Percentiles rank a stretch among this genome's conserved stretches.
phyloP scores from a whole-genome alignment of 2,329 filamentous ascomycete genomes.

The Proliferodiscus dingleyae region DNA sequence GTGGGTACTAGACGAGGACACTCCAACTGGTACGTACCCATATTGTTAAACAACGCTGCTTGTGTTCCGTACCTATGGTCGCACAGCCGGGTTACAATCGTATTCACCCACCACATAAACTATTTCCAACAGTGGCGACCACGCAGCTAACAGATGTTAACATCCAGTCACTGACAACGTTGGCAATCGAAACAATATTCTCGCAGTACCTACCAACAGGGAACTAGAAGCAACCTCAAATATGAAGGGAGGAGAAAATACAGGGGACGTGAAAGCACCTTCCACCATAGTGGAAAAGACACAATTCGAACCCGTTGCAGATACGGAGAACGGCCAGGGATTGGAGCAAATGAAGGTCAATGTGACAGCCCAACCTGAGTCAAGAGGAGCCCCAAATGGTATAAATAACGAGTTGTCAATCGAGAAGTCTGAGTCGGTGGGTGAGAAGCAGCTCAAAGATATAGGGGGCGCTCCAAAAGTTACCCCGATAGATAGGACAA shows the following conservation, averaged over 20 bases:
- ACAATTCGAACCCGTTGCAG: not conserved
- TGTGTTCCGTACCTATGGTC: no score
- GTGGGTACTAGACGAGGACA: conserved; percentile 64
- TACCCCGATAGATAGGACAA: not conserved
- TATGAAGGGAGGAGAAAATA: not conserved
- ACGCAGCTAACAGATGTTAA: conserved; percentile 6
- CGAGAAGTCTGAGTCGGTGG: not conserved
- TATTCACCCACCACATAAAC: no score
- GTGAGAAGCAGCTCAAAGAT: not conserved
- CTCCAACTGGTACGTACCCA: conserved; percentile 56
- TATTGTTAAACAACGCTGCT: no score
- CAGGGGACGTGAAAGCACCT: conserved; percentile 3
- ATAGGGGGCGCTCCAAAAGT: not conserved
- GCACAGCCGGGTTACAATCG: no score
- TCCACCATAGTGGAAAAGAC: not conserved
- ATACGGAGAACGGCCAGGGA: not conserved
- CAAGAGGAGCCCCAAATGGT: not conserved
- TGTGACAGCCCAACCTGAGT: not conserved
- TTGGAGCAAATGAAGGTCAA: not conserved
- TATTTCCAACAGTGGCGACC: conserved; percentile 1
- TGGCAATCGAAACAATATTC: conserved; percentile 50
- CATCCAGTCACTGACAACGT: conserved; percentile 42
- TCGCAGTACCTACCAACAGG: conserved; percentile 31
- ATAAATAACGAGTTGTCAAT: no score
- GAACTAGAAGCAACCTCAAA: not conserved